These are phyloP conservation scores for Pseudopithomyces maydicus DNA, from an alignment of 2,329 filamentous ascomycete genomes.

Conservation along the genomic window DNA sequence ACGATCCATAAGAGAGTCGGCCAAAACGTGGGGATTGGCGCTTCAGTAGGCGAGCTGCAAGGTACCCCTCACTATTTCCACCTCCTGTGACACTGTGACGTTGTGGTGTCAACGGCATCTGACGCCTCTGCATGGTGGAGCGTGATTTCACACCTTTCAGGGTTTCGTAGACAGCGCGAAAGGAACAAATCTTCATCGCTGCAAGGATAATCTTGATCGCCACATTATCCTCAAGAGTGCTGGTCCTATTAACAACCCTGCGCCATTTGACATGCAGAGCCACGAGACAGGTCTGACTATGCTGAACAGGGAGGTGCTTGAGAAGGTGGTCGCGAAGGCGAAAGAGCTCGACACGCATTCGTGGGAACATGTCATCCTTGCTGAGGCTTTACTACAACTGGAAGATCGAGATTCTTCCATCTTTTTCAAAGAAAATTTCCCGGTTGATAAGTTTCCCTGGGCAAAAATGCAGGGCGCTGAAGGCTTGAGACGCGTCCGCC, in stretches of 20 bases:
- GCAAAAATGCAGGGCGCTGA: conserved; percentile 26
- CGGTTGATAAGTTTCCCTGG: conserved; percentile 28
- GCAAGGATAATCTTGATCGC: too few species aligned
- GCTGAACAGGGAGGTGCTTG: background rate
- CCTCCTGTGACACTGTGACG: background rate
- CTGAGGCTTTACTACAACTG: conserved; percentile 48
- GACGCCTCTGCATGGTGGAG: background rate
- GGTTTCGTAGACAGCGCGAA: too few species aligned
- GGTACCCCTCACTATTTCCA: background rate
- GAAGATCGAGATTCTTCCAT: conserved; percentile 42
- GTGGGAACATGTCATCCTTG: conserved; percentile 49
- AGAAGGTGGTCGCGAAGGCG: conserved; percentile 20
- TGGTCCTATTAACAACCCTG: background rate
- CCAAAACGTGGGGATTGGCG: background rate
- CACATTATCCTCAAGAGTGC: background rate
- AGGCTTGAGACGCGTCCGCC: conserved; percentile 41
- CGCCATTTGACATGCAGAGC: background rate
- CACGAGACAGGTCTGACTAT: background rate
- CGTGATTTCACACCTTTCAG: too few species aligned
- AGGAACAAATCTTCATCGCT: too few species aligned
- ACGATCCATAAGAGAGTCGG: too few species aligned
- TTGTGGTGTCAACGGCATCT: background rate
- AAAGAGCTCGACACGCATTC: conserved; percentile 40
- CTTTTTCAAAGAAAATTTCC: conserved; percentile 44
- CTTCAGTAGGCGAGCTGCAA: background rate